phyloP scores from a whole-genome alignment of 148 eudicot genomes.

The Rhododendron mucronatum region DNA sequence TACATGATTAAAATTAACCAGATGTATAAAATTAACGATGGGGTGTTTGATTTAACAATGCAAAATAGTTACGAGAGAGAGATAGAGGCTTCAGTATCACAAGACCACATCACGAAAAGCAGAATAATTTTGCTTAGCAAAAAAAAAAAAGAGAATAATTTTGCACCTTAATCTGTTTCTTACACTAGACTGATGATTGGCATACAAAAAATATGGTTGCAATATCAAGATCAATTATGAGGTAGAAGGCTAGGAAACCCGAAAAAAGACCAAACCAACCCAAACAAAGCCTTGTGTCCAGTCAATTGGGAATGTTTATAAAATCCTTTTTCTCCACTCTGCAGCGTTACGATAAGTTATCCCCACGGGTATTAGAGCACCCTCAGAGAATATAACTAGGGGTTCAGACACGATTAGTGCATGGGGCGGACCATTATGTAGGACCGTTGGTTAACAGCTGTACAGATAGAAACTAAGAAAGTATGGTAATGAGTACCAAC shows the following conservation, averaged over 20 bases:
- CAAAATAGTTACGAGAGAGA: not conserved
- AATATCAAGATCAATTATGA: not conserved
- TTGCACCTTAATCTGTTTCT: not conserved
- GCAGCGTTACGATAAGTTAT: not conserved
- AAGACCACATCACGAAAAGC: not conserved
- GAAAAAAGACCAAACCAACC: not conserved
- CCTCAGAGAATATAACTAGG: not conserved
- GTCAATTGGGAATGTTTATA: not conserved
- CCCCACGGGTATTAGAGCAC: not conserved
- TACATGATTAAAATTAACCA: not conserved
- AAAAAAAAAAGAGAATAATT: not conserved
- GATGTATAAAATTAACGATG: not conserved
- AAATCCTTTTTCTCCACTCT: not conserved
- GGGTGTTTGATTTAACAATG: not conserved
- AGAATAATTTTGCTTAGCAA: not conserved
- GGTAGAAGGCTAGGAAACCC: not conserved
- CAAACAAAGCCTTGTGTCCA: not conserved
- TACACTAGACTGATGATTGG: not conserved
- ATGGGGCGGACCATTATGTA: not conserved
- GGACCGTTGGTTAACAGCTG: not conserved
- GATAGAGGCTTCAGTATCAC: not conserved
- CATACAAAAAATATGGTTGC: not conserved
- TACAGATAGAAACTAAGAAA: not conserved
- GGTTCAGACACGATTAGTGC: not conserved
- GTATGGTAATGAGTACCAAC: not conserved